Base-by-base conservation (phyloP, 2,329 filamentous ascomycete genomes). In the Blastomyces parvus region DNA sequence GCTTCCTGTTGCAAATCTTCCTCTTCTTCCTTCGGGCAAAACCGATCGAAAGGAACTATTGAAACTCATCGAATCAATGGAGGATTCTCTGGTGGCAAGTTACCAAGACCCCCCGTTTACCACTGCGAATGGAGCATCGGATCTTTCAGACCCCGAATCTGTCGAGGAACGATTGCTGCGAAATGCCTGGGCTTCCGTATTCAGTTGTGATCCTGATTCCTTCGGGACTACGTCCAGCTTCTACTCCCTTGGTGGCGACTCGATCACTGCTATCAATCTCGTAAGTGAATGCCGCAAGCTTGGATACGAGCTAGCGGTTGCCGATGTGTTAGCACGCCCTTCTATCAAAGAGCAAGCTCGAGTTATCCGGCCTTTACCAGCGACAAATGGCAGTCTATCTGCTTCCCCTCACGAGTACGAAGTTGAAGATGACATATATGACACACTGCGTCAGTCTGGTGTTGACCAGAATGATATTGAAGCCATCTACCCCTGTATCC, bases 121-220 rank as follows among this genome's bases (percentile, higher is more conserved):
- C 36, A 2, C 11, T 40, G 33, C 25, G 25, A 25, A 83, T 83
- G 1, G 66, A 77, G 0, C 76, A 81, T 0, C 81, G 0, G 77
- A 87, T 2, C 70, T 75, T 0, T 70, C 84, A 0, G 70, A 82
- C 0, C 62, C 70, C 3, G 68, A 72, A 0, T 74, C 79, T 0
- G 79, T 95, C 42, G 77, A 75, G 13, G 82, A 83, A 38, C 86
- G 86, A 76, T 87, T 85, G 0, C 90, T 90, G 0, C 88, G 40
- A 57, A 38, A 25, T 6, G 40, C 17, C 19, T 59, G 57, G 57
- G 25, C 22, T 40, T 46, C 40, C 42, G 33, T 59, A 44, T 46
- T 59, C 38, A n/a, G 19, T 6, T 33, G 38, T 33, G 7, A 33
- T 14, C n/a, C 2, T 30, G 40, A 46, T 19, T 30, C 57, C n/a